Evolutionary conservation across 2,329 filamentous ascomycete species (phyloP).

Genomic region (Exophiala viscosa): DNA sequence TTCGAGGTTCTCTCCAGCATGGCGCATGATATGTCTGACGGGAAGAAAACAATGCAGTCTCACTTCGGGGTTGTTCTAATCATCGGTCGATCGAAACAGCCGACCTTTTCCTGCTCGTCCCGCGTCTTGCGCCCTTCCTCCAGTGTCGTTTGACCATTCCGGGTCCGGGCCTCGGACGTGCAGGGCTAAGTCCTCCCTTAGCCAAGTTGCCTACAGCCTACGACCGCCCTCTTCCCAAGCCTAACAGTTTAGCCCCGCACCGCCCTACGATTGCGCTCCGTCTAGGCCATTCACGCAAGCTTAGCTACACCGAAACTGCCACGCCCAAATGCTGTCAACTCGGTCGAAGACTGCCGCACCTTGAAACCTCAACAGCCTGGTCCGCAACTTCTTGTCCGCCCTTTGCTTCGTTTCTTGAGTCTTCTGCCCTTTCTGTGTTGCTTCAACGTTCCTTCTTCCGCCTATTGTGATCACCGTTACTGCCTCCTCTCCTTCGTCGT

Average conservation of each 20-base stretch:
- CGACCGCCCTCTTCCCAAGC: not conserved
- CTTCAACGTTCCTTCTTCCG: no score
- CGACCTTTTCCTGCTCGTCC: not conserved
- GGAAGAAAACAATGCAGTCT: no score
- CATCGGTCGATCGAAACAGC: not conserved
- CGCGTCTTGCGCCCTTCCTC: not conserved
- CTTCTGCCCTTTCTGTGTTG: not conserved
- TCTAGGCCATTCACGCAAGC: no score
- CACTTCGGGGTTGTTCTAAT: not conserved
- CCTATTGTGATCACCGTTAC: no score
- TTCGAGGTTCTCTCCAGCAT: no score
- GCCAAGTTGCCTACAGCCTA: not conserved
- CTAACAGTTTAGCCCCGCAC: no score
- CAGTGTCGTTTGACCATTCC: constrained; percentile 1
- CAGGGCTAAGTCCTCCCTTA: no score
- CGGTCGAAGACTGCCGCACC: not conserved
- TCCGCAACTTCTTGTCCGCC: not conserved
- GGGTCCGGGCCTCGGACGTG: not conserved
- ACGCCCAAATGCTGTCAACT: not conserved
- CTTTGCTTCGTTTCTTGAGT: not conserved
- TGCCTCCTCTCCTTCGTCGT: no score
- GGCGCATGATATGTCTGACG: no score
- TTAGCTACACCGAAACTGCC: not conserved
- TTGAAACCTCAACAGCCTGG: constrained; percentile 2
- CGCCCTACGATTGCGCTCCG: no score